Percentiles rank a stretch among this genome's conserved stretches.
Conservation (phyloP, 2,329 filamentous ascomycete species). For the Colletotrichum agaves region DNA sequence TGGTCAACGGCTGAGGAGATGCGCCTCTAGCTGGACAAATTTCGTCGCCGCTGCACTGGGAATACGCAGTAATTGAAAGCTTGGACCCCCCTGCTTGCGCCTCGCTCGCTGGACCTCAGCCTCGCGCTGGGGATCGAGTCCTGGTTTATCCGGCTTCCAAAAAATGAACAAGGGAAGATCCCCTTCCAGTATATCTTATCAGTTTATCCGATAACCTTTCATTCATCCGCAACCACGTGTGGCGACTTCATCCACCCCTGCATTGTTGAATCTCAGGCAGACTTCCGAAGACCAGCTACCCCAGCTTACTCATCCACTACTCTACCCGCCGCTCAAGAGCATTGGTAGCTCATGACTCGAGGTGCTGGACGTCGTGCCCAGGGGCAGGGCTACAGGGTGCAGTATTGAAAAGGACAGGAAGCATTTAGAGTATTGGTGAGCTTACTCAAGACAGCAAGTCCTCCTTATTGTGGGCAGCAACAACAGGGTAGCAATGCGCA, state of each 20-base stretch:
- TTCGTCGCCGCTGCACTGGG: slow-evolving; percentile 26
- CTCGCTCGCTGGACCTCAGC: slow-evolving; percentile 25
- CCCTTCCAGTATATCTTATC: slow-evolving; percentile 23
- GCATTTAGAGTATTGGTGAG: neutral
- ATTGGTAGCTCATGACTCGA: slow-evolving; percentile 18
- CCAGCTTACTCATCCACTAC: slow-evolving; percentile 15
- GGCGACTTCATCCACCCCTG: neutral
- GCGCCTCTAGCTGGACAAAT: slow-evolving; percentile 30
- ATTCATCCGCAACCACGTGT: neutral
- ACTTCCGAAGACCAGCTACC: slow-evolving; percentile 19
- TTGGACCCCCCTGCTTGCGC: slow-evolving; percentile 31
- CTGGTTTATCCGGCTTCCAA: slow-evolving; percentile 8
- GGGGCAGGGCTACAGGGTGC: neutral
- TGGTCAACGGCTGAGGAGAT: slow-evolving; percentile 11
- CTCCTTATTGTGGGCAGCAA: neutral
- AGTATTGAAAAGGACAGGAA: neutral
- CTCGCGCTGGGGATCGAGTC: slow-evolving; percentile 4
- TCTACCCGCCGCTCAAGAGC: slow-evolving; percentile 4
- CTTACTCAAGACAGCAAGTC: slow-evolving; percentile 12
- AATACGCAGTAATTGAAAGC: slow-evolving; percentile 38
- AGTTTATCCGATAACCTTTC: slow-evolving; percentile 18
- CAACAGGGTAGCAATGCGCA: neutral
- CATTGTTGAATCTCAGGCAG: slow-evolving; percentile 10
- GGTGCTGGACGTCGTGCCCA: neutral
- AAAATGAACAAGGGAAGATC: neutral